phyloP scores from a whole-genome alignment of 1,284 basidiomycete species.

The Ustilago shanxiensis region DNA sequence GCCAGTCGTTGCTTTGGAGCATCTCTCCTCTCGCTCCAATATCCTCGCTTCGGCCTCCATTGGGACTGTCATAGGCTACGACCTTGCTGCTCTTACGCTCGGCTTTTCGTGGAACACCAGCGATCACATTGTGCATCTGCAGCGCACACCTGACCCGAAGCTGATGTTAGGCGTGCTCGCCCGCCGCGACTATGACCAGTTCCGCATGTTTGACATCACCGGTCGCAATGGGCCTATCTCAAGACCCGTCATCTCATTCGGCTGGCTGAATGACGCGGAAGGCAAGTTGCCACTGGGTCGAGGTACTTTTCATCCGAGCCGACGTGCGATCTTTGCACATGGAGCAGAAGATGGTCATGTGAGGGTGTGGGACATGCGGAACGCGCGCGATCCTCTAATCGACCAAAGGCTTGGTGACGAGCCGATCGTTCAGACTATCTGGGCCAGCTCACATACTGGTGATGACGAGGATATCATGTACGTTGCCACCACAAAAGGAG shows the following conservation, averaged over 20 bases:
- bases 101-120: conserved; percentile 46
- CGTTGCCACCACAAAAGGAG: conserved; percentile 23
- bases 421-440: conserved; percentile 40
- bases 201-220: conserved; percentile 46
- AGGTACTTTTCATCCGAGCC: conserved; percentile 38
- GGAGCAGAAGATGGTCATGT: conserved; percentile 42
- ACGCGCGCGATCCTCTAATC: conserved; percentile 36
- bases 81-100: conserved; percentile 30
- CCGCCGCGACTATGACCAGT: conserved; percentile 48
- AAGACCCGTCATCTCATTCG: conserved; percentile 41
- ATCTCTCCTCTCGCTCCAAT: conserved; percentile 24
- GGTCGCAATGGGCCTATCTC: conserved; percentile 40
- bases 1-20: conserved; percentile 37
- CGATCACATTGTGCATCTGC: conserved; percentile 46
- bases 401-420: conserved; percentile 35
- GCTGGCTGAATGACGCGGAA: conserved; percentile 45
- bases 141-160: conserved; percentile 41
- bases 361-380: conserved; percentile 49
- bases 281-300: conserved; percentile 32
- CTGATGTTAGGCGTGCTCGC: conserved; percentile 41
- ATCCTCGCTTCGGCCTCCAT: conserved; percentile 33
- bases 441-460: conserved; percentile 16
- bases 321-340: conserved; percentile 42
- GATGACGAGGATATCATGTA: conserved; percentile 26
- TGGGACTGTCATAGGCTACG: conserved; percentile 39